phyloP scores from a whole-genome alignment of 2,329 filamentous ascomycete species.

The Sclerotinia nivalis region DNA sequence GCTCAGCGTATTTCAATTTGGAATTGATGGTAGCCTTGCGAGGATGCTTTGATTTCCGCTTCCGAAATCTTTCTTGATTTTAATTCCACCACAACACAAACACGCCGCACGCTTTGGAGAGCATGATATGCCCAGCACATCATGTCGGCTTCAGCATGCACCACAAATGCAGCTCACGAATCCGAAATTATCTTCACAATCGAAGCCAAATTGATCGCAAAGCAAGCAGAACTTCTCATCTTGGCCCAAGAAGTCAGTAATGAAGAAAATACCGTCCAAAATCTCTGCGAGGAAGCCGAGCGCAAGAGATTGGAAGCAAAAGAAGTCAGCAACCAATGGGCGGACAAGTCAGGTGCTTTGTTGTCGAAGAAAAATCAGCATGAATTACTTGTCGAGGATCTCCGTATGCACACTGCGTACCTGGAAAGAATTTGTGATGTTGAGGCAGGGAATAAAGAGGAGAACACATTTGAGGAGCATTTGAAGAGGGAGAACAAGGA shows the following conservation, averaged over 20 bases:
- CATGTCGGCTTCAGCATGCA: background rate
- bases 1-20: background rate
- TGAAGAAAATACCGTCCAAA: background rate
- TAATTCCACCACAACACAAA: background rate
- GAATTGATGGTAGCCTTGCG: background rate
- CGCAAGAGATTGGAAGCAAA: background rate
- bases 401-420: background rate
- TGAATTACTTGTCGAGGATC: background rate
- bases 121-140: background rate
- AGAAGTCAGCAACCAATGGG: background rate
- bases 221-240: background rate
- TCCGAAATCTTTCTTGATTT: background rate
- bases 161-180: background rate
- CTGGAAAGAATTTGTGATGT: background rate
- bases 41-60: background rate
- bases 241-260: background rate
- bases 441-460: background rate
- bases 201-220: background rate
- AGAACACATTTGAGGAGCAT: background rate
- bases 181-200: background rate
- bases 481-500: background rate
- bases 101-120: background rate
- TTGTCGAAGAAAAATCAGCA: background rate
- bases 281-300: background rate
- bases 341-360: background rate